A percentile compares a stretch with the other conserved stretches of the same genome.
Conservation (phyloP, 1,284 basidiomycete species). For the Puccinia brachypodii region DNA sequence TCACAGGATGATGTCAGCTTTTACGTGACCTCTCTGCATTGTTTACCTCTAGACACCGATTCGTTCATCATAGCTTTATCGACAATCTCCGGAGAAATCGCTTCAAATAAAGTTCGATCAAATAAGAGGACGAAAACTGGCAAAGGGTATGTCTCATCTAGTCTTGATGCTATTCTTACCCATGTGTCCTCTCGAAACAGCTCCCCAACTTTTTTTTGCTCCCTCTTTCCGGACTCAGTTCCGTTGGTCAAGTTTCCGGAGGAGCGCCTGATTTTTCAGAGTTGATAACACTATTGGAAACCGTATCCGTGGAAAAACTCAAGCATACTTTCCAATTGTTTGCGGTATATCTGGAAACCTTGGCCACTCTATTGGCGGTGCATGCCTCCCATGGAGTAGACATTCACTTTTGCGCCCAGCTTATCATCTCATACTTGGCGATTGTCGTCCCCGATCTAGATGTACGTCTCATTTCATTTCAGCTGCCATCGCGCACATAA, state of each 20-base stretch:
- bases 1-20: slow-evolving; percentile 30
- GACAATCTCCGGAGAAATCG: slow-evolving; percentile 20
- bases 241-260: slow-evolving; percentile 1
- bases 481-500: neutral
- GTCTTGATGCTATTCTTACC: neutral
- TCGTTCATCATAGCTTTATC: slow-evolving; percentile 13
- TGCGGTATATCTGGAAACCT: slow-evolving; percentile 19
- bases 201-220: neutral
- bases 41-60: slow-evolving; percentile 15
- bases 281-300: slow-evolving; percentile 23
- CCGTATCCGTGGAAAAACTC: slow-evolving; percentile 37
- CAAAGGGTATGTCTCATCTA: slow-evolving; percentile 24
- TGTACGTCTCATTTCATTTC: slow-evolving; percentile 13
- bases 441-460: slow-evolving; percentile 23
- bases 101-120: neutral
- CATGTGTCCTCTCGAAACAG: neutral
- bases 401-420: slow-evolving; percentile 42
- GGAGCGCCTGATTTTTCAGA: slow-evolving; percentile 23
- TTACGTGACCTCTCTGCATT: slow-evolving; percentile 25
- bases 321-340: slow-evolving; percentile 39
- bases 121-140: slow-evolving; percentile 39
- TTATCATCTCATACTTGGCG: slow-evolving; percentile 31
- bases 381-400: slow-evolving; percentile 31
- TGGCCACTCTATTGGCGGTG: slow-evolving; percentile 11
- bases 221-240: neutral